Evolutionary conservation across 495 filamentous ascomycete species (phyloP), one percentile per base, ranked within the genome.

Genomic region (Parmelia sp.): DNA sequence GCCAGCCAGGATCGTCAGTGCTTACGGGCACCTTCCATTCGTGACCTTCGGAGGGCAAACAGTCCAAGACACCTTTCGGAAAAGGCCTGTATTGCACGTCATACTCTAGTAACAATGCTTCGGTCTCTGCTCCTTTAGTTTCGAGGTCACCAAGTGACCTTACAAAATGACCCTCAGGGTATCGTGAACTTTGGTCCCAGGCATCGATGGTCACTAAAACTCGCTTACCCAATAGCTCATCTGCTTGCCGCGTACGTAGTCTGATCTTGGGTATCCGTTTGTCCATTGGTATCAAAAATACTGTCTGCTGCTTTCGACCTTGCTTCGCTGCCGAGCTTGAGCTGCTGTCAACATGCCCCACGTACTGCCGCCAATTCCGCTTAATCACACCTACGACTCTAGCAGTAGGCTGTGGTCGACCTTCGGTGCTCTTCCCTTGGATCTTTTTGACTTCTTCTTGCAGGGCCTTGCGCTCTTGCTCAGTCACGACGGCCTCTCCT

Each of bases 51-150:
- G 80, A 75, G 7, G 94, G 94, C 60, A 98, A 80, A 72, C 94
- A 98, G 74, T 97, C 92, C 53, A 97, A 73, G 29, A 98, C 93
- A 3, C 89, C 87, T 73, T 95, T 96, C 12, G 94, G 93, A 76
- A 98, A 98, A 7, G 94, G 95, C 60, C 93, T 86, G 75, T 98
- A 98, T 71, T 98, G 94, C 33, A 98, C 93, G 72, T 97, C 95
- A 71, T 91, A 96, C 72, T 98, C 94, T 5, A 98, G 81, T 1
- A 98, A 79, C 51, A 98, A 76, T 37, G 95, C 95, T 72, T 98
- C 95, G 0, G 94, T 98, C 75, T 97, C 94, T 9, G 94, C 94
- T 12, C 86, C 91, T 75, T 97, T 97, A 6, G 89, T 92, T 74
- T 98, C 94, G 36, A 98, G 72, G 66, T 97, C 92, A 63, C 94